These are phyloP conservation scores for Solanum chiquidenum DNA, from an alignment of 257 asterid genomes.

Conservation along the genomic window DNA sequence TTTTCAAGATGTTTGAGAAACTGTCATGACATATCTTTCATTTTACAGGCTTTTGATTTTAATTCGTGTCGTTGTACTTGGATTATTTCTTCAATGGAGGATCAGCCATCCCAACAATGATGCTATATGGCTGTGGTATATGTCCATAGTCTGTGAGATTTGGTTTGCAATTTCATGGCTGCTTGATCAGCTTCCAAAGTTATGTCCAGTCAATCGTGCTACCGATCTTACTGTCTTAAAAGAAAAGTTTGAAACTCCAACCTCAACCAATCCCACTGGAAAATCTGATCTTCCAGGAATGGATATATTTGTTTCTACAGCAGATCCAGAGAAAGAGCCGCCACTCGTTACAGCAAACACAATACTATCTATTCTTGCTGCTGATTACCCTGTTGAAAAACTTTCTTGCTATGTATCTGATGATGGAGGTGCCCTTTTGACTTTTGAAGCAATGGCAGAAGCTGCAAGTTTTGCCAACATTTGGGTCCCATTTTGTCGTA, in stretches of 20 bases:
- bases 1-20: neutral
- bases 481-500: slow-evolving; percentile 88
- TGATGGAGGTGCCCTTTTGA: slow-evolving; percentile 81
- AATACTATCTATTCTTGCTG: slow-evolving; percentile 77
- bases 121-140: slow-evolving; percentile 88
- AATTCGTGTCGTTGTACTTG: slow-evolving; percentile 63
- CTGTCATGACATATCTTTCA: neutral
- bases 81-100: slow-evolving; percentile 64
- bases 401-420: slow-evolving; percentile 88
- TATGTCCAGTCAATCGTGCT: slow-evolving; percentile 72
- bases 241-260: slow-evolving; percentile 69
- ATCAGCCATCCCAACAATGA: slow-evolving; percentile 57
- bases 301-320: slow-evolving; percentile 76
- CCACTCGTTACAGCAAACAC: slow-evolving; percentile 86
- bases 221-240: slow-evolving; percentile 63
- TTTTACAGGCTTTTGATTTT: slow-evolving; percentile 57
- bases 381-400: slow-evolving; percentile 80
- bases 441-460: slow-evolving; percentile 95
- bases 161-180: slow-evolving; percentile 97
- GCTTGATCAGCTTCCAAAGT: slow-evolving; percentile 82
- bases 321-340: slow-evolving; percentile 93
- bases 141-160: slow-evolving; percentile 70
- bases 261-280: slow-evolving; percentile 53
- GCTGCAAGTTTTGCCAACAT: slow-evolving; percentile 86
- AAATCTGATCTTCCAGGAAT: slow-evolving; percentile 87